Conservation (phyloP, 805 yeast species). For the Myxozyma nipponensis region DNA sequence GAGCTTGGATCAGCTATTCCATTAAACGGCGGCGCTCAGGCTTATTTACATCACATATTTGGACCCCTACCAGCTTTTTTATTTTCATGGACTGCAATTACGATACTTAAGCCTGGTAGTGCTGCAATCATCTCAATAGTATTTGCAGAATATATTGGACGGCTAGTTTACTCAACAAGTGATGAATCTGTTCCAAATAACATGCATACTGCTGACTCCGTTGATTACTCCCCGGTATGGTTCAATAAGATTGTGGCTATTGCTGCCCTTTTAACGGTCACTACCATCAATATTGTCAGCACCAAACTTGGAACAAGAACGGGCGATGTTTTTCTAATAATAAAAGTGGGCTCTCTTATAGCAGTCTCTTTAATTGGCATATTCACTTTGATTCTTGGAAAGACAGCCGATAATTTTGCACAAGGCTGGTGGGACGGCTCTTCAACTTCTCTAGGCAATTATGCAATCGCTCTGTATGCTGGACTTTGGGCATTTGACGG, state of each 20-base stretch:
- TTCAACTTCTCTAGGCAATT: slow-evolving; percentile 31
- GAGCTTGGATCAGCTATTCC: slow-evolving; percentile 44
- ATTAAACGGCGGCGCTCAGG: slow-evolving; percentile 42
- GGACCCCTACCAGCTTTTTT: slow-evolving; percentile 40
- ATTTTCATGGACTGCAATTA: slow-evolving; percentile 41
- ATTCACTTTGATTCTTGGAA: slow-evolving; percentile 25
- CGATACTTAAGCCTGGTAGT: slow-evolving; percentile 42
- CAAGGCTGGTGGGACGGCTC: slow-evolving; percentile 34
- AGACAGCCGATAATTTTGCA: slow-evolving; percentile 29
- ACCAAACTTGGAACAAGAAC: slow-evolving; percentile 36
- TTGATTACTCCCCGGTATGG: slow-evolving; percentile 27
- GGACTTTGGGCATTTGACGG: slow-evolving; percentile 47
- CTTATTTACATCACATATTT: slow-evolving; percentile 38
- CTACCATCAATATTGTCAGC: slow-evolving; percentile 34
- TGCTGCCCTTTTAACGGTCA: slow-evolving; percentile 31
- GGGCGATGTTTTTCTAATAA: slow-evolving; percentile 35
- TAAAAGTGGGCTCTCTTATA: slow-evolving; percentile 36
- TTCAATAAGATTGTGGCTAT: slow-evolving; percentile 37
- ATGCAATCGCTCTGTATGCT: slow-evolving; percentile 41
- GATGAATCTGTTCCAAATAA: neutral
- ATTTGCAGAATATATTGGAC: slow-evolving; percentile 40
- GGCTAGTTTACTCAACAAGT: slow-evolving; percentile 18
- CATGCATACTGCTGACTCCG: slow-evolving; percentile 7
- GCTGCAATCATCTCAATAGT: slow-evolving; percentile 42
- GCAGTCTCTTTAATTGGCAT: slow-evolving; percentile 36